Evolutionary conservation across 495 filamentous ascomycete genomes (phyloP).

Genomic region (Tetracladium marchalianum): DNA sequence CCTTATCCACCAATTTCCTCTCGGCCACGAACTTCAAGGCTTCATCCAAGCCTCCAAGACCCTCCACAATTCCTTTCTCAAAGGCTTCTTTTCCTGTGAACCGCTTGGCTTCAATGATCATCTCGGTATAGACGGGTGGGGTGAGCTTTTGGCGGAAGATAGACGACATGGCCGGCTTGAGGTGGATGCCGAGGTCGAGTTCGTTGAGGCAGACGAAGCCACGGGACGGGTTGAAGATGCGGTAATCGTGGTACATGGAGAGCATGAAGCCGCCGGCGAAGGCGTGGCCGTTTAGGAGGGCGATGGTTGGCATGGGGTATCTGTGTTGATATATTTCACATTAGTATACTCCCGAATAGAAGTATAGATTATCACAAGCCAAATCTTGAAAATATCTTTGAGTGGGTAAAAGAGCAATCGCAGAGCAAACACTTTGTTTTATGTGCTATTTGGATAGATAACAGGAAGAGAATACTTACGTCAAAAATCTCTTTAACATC

Average conservation of each 20-base stretch:
- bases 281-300: constrained; percentile 68
- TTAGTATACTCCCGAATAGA: neutral
- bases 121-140: constrained; percentile 42
- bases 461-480: constrained; percentile 28
- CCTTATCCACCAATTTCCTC: constrained; percentile 47
- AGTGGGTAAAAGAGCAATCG: neutral
- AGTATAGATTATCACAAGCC: neutral
- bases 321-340: constrained; percentile 20
- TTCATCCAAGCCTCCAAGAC: constrained; percentile 51
- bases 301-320: constrained; percentile 77
- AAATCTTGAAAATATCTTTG: neutral
- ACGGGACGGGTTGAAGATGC: constrained; percentile 54
- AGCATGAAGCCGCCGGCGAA: constrained; percentile 75
- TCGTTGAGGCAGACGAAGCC: constrained; percentile 74
- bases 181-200: constrained; percentile 62
- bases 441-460: neutral
- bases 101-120: constrained; percentile 61
- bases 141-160: constrained; percentile 62
- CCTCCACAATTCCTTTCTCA: constrained; percentile 58
- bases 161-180: constrained; percentile 60
- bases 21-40: constrained; percentile 44
- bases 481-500: constrained; percentile 49
- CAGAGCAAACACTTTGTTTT: too few species aligned
- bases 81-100: constrained; percentile 50
- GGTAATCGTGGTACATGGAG: constrained; percentile 78